Evolutionary conservation across 306 rosid species (phyloP).

Genomic region (Arachis stenosperma): DNA sequence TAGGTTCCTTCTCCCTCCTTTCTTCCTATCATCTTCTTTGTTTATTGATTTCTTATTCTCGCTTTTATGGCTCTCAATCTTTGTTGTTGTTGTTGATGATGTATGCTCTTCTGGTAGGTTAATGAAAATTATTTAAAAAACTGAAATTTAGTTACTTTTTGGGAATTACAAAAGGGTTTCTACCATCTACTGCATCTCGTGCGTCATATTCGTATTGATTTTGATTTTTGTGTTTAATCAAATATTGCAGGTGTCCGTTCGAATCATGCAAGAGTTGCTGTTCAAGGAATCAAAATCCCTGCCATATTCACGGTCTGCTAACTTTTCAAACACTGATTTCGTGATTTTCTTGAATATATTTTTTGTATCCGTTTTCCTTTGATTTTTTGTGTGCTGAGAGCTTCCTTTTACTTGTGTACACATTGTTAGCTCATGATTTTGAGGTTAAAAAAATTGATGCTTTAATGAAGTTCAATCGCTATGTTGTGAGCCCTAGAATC

Average conservation of each 20-base stretch:
- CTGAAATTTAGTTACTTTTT: neutral
- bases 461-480: too few relatives aligned
- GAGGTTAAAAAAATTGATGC: too few relatives aligned
- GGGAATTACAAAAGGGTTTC: neutral
- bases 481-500: too few relatives aligned
- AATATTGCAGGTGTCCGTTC: conserved; percentile 68
- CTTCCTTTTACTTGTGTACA: neutral
- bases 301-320: conserved; percentile 75
- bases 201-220: neutral
- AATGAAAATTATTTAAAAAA: neutral
- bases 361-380: neutral
- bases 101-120: neutral
- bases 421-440: too few relatives aligned
- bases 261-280: conserved; percentile 88
- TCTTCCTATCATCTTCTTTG: conserved; percentile 8
- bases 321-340: conserved; percentile 5
- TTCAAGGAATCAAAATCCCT: conserved; percentile 77
- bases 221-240: conserved; percentile 18
- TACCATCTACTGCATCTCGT: neutral
- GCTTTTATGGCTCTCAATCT: neutral
- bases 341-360: neutral
- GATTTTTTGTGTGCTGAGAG: neutral
- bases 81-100: neutral
- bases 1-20: conserved; percentile 45
- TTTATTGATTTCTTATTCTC: neutral